A percentile compares a stretch with the other conserved stretches of the same genome.
Conservation (phyloP, 495 filamentous ascomycete genomes). For the Talaromyces proteolyticus region DNA sequence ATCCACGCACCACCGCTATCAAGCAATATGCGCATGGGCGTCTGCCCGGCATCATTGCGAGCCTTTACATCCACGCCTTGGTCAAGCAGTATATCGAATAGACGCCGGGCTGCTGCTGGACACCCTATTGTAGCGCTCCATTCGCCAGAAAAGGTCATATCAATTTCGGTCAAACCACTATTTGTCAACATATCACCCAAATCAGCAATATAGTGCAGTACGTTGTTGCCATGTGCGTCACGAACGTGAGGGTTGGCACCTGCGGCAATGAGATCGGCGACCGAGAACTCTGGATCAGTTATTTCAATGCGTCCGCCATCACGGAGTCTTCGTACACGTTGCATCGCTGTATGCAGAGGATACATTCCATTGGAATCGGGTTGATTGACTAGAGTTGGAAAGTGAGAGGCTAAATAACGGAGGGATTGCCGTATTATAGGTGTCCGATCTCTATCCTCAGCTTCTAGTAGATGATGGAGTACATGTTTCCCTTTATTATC, state of each 20-base stretch:
- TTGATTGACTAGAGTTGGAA: too few relatives aligned
- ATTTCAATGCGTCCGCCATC: not conserved
- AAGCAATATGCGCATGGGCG: not conserved
- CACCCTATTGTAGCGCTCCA: not conserved
- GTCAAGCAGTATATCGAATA: not conserved
- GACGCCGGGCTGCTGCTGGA: not conserved
- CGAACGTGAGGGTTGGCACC: not conserved
- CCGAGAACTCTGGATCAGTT: not conserved
- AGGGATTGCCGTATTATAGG: too few relatives aligned
- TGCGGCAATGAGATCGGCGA: not conserved
- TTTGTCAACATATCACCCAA: not conserved
- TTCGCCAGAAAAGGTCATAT: not conserved
- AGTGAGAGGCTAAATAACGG: too few relatives aligned
- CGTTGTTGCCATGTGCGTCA: not conserved
- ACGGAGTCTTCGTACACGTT: not conserved
- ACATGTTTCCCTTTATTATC: too few relatives aligned
- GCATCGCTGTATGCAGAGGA: not conserved
- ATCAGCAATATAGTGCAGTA: not conserved
- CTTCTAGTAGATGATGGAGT: too few relatives aligned
- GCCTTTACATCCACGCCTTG: not conserved
- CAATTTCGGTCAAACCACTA: not conserved
- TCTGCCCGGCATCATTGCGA: not conserved
- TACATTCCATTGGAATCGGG: too few relatives aligned
- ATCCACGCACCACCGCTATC: not conserved
- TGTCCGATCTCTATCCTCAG: too few relatives aligned